Conservation (phyloP, 2,329 filamentous ascomycete species). For the Cryphonectria japonica region DNA sequence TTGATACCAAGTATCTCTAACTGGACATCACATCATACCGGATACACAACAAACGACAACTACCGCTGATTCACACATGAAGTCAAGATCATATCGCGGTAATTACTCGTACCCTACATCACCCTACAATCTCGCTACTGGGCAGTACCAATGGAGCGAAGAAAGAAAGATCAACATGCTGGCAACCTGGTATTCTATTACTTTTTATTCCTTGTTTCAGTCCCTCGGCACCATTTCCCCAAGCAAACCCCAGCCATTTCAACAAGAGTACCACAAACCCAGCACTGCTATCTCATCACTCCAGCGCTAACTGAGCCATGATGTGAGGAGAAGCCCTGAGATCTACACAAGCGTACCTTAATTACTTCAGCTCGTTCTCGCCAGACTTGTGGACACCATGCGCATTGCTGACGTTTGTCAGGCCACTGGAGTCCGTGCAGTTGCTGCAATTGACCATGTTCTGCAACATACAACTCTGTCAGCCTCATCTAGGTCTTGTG, state of each 20-base stretch:
- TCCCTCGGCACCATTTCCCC: not conserved
- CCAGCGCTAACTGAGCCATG: not conserved
- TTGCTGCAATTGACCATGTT: conserved; percentile 24
- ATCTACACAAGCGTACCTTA: not conserved
- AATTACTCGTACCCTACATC: no score
- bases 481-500: not conserved
- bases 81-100: no score
- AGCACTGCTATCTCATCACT: not conserved
- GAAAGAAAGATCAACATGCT: not conserved
- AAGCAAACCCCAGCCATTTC: not conserved
- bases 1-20: not conserved
- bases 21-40: no score
- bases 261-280: not conserved
- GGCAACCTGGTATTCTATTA: not conserved
- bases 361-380: conserved; percentile 17
- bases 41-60: not conserved
- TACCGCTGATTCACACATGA: not conserved
- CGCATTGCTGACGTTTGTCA: conserved; percentile 20
- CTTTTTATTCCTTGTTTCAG: not conserved
- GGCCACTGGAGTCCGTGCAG: conserved; percentile 25
- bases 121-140: no score
- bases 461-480: not conserved
- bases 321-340: not conserved
- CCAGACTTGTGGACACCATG: conserved; percentile 17
- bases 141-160: no score